These are phyloP conservation scores for Fusarium chlamydosporum DNA, from an alignment of 2,329 filamentous ascomycete genomes.

Conservation along the genomic window DNA sequence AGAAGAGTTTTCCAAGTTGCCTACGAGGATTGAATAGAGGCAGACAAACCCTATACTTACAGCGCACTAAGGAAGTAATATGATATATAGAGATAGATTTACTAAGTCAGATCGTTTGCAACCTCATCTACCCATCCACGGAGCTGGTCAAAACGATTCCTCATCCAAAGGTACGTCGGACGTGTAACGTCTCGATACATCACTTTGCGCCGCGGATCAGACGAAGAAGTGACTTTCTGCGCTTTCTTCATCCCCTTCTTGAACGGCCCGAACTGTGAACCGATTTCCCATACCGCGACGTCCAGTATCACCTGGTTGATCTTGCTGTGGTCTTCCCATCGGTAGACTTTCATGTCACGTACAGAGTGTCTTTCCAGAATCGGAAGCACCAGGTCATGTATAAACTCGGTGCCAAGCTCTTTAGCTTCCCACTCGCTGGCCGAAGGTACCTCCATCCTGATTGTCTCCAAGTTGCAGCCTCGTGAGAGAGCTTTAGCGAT, in stretches of 20 bases:
- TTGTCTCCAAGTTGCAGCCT: slow-evolving; percentile 13
- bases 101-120: slow-evolving; percentile 7
- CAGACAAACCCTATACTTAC: too few species aligned
- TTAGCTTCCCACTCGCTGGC: background rate
- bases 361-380: slow-evolving; percentile 1
- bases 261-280: slow-evolving; percentile 15
- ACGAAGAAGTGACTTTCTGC: slow-evolving; percentile 11
- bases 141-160: background rate
- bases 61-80: too few species aligned
- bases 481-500: slow-evolving; percentile 24
- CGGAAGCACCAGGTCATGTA: background rate
- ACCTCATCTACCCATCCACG: slow-evolving; percentile 28
- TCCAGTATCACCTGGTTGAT: slow-evolving; percentile 10
- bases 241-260: slow-evolving; percentile 26
- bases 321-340: slow-evolving; percentile 38
- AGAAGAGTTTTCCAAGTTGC: too few species aligned
- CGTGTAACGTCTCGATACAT: slow-evolving; percentile 27
- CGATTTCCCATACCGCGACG: slow-evolving; percentile 23
- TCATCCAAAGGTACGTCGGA: too few species aligned
- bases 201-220: slow-evolving; percentile 12
- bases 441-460: slow-evolving; percentile 4
- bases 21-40: too few species aligned
- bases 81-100: too few species aligned
- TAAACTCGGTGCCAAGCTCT: background rate
- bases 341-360: background rate